Evolutionary conservation across 306 rosid genomes (phyloP).

Genomic region (Dryas octopetala): DNA sequence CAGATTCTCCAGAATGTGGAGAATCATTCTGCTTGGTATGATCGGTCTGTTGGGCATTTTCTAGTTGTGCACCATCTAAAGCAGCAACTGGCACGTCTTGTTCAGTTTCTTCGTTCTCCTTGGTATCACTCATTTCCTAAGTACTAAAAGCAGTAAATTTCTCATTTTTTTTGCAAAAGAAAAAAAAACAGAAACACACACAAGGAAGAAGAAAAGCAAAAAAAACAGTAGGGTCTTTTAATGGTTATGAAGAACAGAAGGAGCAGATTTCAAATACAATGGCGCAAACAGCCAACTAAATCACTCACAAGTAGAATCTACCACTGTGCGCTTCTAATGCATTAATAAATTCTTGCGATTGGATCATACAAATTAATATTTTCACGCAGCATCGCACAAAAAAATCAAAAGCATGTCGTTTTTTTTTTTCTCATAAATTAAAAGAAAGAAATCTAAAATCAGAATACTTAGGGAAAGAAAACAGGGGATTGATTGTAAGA

Average conservation of each 20-base stretch:
- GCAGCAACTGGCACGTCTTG: slow-evolving; percentile 16
- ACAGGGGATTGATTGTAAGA: background rate
- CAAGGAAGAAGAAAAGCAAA: background rate
- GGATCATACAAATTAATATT: background rate
- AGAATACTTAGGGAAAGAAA: background rate
- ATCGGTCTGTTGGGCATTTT: background rate
- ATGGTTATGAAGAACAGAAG: too few relatives aligned
- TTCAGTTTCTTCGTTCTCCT: slow-evolving; percentile 43
- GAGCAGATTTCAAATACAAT: too few relatives aligned
- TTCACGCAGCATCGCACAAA: background rate
- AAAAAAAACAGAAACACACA: background rate
- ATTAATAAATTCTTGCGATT: background rate
- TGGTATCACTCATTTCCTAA: slow-evolving; percentile 56
- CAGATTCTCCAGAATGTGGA: slow-evolving; percentile 31
- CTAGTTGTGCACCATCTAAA: slow-evolving; percentile 26
- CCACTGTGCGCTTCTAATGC: background rate
- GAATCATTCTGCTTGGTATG: slow-evolving; percentile 22
- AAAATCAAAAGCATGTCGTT: background rate
- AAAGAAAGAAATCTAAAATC: background rate
- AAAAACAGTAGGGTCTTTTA: background rate
- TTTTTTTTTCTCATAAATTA: background rate
- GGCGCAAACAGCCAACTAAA: background rate
- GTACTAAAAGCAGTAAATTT: background rate
- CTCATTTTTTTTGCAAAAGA: too few relatives aligned
- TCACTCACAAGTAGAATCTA: background rate